phyloP scores from a whole-genome alignment of 1,284 basidiomycete species.

The Kwoniella shivajii region DNA sequence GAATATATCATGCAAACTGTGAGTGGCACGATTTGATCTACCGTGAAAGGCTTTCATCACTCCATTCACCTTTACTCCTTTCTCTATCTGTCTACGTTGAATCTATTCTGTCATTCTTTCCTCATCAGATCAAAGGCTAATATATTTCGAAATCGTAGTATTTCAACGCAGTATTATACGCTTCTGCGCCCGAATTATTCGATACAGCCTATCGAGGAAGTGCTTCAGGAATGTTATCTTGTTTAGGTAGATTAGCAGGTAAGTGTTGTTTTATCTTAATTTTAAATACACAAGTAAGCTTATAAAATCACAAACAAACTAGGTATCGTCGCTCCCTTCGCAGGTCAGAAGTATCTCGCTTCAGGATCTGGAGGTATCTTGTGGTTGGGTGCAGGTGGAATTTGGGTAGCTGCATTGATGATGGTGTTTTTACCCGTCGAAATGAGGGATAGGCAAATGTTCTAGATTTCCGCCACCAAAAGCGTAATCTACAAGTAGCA shows the following conservation, averaged over 20 bases:
- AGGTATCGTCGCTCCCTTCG: slow-evolving; percentile 20
- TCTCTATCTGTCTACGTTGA: too few species aligned
- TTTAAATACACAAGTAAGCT: background rate
- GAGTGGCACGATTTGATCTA: slow-evolving; percentile 3
- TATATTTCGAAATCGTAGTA: slow-evolving; percentile 19
- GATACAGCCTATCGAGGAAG: slow-evolving; percentile 52
- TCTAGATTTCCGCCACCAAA: slow-evolving; percentile 23
- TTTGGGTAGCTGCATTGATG: slow-evolving; percentile 39
- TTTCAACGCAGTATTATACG: slow-evolving; percentile 55
- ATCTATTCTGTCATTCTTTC: background rate
- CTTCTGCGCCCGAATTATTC: slow-evolving; percentile 54
- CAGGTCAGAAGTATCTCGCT: slow-evolving; percentile 35
- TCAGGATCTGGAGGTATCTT: slow-evolving; percentile 36
- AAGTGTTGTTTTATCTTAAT: background rate
- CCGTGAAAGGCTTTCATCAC: background rate
- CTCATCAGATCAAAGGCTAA: background rate
- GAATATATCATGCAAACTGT: slow-evolving; percentile 54
- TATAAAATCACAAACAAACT: too few species aligned
- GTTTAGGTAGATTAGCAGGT: slow-evolving; percentile 20
- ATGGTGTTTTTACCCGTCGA: slow-evolving; percentile 46
- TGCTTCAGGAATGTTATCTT: slow-evolving; percentile 32
- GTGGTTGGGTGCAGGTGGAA: slow-evolving; percentile 49
- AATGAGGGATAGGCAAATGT: slow-evolving; percentile 47
- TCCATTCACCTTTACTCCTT: background rate
- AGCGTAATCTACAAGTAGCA: too few species aligned